phyloP scores from a whole-genome alignment of 371 early-diverging fungal genomes.

The Blastocladiella emersonii region DNA sequence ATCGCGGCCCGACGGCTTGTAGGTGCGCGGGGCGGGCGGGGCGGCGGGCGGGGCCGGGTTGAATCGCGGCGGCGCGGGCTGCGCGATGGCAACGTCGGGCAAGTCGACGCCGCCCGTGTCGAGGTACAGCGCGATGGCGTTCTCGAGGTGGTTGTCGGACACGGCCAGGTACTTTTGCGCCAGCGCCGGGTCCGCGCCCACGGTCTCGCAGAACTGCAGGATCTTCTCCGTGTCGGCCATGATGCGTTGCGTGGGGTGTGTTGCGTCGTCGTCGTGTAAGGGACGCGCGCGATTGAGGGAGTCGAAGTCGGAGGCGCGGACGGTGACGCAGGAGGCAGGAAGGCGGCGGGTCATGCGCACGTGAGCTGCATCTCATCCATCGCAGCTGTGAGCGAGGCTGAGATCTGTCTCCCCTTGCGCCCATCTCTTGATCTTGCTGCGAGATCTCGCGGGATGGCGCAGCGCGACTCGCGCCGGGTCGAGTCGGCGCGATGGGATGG shows the following conservation, averaged over 20 bases:
- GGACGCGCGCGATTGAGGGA: too few species aligned
- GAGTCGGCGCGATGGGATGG: too few species aligned
- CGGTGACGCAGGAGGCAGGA: too few species aligned
- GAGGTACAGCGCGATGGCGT: conserved; percentile 46
- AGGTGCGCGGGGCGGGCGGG: neutral
- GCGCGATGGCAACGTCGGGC: conserved; percentile 10
- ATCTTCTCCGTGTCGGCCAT: conserved; percentile 12
- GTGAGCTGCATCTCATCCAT: too few species aligned
- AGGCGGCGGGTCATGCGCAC: too few species aligned
- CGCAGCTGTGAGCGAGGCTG: too few species aligned
- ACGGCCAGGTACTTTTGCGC: conserved; percentile 36
- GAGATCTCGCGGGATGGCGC: too few species aligned
- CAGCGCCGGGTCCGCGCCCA: conserved; percentile 42
- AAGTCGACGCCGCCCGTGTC: conserved; percentile 42
- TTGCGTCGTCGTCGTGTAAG: conserved; percentile 7
- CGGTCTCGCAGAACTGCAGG: conserved; percentile 40
- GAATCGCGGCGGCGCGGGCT: conserved; percentile 1
- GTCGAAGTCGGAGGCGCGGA: too few species aligned
- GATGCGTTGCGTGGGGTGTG: conserved; percentile 9
- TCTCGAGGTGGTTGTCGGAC: conserved; percentile 33
- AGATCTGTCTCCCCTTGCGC: too few species aligned
- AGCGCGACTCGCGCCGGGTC: too few species aligned
- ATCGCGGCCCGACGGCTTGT: too few species aligned
- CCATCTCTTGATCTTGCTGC: too few species aligned
- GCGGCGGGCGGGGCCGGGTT: conserved; percentile 4